Evolutionary conservation across 1,284 basidiomycete species (phyloP), one percentile per base, ranked within the genome.

Genomic region (Fistulina hepatica): DNA sequence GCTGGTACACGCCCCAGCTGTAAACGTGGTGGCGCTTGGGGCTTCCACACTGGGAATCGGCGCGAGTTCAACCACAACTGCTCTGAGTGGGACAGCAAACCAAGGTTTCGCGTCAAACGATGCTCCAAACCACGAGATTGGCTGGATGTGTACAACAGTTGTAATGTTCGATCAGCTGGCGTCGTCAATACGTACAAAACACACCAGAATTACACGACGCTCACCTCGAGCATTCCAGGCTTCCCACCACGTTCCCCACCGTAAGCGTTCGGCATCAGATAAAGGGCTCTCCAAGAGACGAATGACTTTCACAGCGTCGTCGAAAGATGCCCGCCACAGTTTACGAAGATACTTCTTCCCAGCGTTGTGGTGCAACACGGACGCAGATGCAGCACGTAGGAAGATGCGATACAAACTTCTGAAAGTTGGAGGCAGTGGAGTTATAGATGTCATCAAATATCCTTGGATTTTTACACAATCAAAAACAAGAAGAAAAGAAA

Each of bases 121-220:
- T 80, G 74, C n/a, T 77, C 53, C n/a, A 78, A 53, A 15, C 79
- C 80, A 13, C 76, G 69, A 28, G 69, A 67, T 34, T 60, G 57
- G 2, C 69, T 65, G 10, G 79, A 75, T 24, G 61, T 69, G 50
- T 71, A 65, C 25, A 80, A 50, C 7, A 81, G 46, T 30, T 60
- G 53, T 28, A 81, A 58, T 0, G 75, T 76, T 41, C 64, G 64
- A 48, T 80, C 76, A 54, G 73, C 79, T 76, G 44, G 6, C 9
- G 9, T n/a, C 15, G 15, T 13, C 28, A 16, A 19, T 31, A 16
- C 15, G 28, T 13, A 8, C 28, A 16, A 31, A 13, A 13, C 4
- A 16, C 9, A 11, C 13, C 28, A 31, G 9, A 8, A 11, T 4
- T 31, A 8, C 9, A 25, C 24, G n/a, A 25, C 10, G 28, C 28